Percentiles rank a stretch among this genome's conserved stretches.
Evolutionary conservation across 176 grass and related monocot species (phyloP).

Genomic region (Tuctoria greenei): DNA sequence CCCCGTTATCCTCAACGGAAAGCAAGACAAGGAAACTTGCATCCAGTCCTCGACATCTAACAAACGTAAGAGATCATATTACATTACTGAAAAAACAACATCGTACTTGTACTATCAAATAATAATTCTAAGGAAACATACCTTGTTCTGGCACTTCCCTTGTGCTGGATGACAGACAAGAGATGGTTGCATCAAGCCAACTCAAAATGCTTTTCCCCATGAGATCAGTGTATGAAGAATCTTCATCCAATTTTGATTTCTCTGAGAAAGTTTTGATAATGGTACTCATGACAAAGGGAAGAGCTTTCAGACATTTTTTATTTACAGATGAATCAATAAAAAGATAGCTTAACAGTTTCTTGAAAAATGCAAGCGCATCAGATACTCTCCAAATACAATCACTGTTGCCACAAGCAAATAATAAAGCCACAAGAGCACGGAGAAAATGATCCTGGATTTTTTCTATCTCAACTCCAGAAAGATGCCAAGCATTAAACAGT

Average conservation of each 20-base stretch:
- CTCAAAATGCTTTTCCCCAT: conserved; percentile 55
- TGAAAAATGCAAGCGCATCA: conserved; percentile 58
- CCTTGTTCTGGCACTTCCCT: conserved; percentile 49
- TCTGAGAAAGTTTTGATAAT: conserved; percentile 49
- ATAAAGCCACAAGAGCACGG: conserved; percentile 66
- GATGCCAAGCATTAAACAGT: conserved; percentile 76
- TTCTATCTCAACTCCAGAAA: conserved; percentile 58
- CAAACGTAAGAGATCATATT: conserved; percentile 31
- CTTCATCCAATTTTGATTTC: conserved; percentile 39
- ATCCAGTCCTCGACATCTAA: conserved; percentile 82
- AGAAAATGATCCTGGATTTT: conserved; percentile 69
- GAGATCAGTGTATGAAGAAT: conserved; percentile 42
- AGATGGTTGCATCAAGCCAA: conserved; percentile 77
- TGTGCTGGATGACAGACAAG: conserved; percentile 43
- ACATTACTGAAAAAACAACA: conserved; percentile 22
- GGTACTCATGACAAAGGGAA: conserved; percentile 63
- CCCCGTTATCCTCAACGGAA: conserved; percentile 53
- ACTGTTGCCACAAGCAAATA: conserved; percentile 50
- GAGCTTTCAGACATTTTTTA: conserved; percentile 50
- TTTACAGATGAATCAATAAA: conserved; percentile 47
- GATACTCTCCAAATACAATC: conserved; percentile 50
- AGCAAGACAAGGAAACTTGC: conserved; percentile 76
- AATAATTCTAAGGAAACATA: conserved; percentile 36
- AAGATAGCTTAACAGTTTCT: conserved; percentile 55
- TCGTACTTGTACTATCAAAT: neutral